phyloP scores from a whole-genome alignment of 345 rosid species.

The Dovyalis caffra region DNA sequence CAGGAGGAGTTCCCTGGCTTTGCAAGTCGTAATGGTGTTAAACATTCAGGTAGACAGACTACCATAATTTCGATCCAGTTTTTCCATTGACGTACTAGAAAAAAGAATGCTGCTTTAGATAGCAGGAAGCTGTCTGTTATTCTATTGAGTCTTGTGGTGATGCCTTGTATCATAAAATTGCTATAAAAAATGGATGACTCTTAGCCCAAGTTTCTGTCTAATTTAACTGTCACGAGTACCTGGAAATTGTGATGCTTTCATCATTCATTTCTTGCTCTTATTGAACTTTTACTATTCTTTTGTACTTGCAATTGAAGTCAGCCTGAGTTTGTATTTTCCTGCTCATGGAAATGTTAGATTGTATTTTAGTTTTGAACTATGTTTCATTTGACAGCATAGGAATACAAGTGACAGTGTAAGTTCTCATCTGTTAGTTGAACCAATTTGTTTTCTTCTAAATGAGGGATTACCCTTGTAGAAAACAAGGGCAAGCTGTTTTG shows the following conservation, averaged over 20 bases:
- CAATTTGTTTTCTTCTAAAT: neutral
- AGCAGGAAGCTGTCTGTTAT: neutral
- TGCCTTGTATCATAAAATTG: constrained; percentile 4
- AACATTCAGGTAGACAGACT: constrained; percentile 51
- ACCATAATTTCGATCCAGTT: constrained; percentile 6
- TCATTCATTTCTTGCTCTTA: neutral
- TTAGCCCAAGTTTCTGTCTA: neutral
- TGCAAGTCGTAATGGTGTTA: constrained; percentile 55
- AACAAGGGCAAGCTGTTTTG: no score
- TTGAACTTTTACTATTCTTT: neutral
- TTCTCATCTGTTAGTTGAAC: neutral
- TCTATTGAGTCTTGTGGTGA: neutral
- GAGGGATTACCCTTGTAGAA: neutral
- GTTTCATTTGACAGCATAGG: no score
- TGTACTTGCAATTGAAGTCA: neutral
- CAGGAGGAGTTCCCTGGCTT: constrained; percentile 72
- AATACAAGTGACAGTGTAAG: no score
- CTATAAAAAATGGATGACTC: neutral
- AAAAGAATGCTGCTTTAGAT: neutral
- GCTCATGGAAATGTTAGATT: no score
- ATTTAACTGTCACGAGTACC: neutral
- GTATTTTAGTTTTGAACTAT: no score
- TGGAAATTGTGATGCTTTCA: neutral
- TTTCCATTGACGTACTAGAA: constrained; percentile 1
- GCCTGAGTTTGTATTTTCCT: neutral